Percentiles rank a stretch among this genome's conserved stretches.
Evolutionary conservation across 108 stramenopile genomes (phyloP).

Genomic region (Cyclotella baltica): DNA sequence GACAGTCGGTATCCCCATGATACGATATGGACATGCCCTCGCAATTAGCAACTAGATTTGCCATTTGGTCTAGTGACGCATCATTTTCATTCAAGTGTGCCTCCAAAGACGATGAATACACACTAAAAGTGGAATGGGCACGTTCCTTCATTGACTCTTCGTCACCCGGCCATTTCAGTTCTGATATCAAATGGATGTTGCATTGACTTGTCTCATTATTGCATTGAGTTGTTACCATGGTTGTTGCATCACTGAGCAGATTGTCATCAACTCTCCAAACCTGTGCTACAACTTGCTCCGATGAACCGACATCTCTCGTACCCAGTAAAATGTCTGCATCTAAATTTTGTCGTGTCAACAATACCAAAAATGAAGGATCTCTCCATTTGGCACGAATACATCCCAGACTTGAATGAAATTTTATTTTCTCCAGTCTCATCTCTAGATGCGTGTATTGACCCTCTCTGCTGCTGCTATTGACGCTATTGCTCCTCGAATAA

Average conservation of each 20-base stretch:
- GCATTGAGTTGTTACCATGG: background rate
- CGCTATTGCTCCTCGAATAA: conserved; percentile 11
- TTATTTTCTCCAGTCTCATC: conserved; percentile 7
- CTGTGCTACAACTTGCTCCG: conserved; percentile 41
- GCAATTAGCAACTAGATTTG: conserved; percentile 21
- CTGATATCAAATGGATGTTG: conserved; percentile 20
- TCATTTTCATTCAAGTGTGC: background rate
- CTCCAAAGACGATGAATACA: conserved; percentile 9
- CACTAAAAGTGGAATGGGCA: conserved; percentile 27
- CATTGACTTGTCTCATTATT: background rate
- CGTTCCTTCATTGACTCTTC: conserved; percentile 24
- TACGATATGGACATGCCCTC: conserved; percentile 35
- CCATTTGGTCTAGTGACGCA: background rate
- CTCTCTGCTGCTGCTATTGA: background rate
- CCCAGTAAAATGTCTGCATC: conserved; percentile 22
- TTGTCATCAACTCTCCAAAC: conserved; percentile 43
- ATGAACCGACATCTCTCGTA: background rate
- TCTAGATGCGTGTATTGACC: background rate
- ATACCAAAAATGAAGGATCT: conserved; percentile 22
- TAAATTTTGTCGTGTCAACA: conserved; percentile 43
- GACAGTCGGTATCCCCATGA: conserved; percentile 35
- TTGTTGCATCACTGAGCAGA: background rate
- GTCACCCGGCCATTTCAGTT: conserved; percentile 41
- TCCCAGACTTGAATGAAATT: conserved; percentile 17
- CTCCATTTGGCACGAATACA: conserved; percentile 49